These are phyloP conservation scores for Salix purpurea DNA, from an alignment of 345 rosid genomes.

Conservation along the genomic window DNA sequence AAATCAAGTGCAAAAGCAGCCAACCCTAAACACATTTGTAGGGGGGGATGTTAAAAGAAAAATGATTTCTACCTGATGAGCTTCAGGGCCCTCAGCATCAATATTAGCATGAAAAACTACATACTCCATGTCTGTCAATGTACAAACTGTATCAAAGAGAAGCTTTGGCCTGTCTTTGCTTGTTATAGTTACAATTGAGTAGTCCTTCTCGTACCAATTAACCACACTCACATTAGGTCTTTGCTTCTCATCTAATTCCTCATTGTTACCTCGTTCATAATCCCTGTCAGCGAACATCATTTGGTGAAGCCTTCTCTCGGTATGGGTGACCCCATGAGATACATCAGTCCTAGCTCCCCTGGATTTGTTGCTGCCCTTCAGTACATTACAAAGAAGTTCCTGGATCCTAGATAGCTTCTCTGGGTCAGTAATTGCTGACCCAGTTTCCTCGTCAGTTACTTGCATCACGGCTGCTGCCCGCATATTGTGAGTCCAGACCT, in stretches of 20 bases:
- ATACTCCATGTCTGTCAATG: constrained; percentile 93
- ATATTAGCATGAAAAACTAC: constrained; percentile 88
- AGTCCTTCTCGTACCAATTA: constrained; percentile 78
- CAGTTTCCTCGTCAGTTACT: constrained; percentile 69
- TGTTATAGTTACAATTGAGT: constrained; percentile 72
- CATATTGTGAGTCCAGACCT: constrained; percentile 90
- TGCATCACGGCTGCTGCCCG: constrained; percentile 91
- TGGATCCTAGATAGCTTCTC: constrained; percentile 62
- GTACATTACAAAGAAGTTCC: constrained; percentile 67
- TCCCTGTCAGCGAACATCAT: constrained; percentile 98
- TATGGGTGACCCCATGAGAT: constrained; percentile 59
- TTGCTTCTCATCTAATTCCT: constrained; percentile 47
- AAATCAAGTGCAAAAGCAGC: neutral
- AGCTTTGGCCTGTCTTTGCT: constrained; percentile 93
- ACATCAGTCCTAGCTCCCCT: constrained; percentile 67
- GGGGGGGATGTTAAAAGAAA: neutral
- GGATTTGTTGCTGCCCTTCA: constrained; percentile 66
- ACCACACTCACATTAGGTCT: constrained; percentile 74
- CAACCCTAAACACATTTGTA: neutral
- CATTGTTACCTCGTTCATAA: constrained; percentile 52
- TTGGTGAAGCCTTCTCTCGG: constrained; percentile 92
- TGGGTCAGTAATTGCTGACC: constrained; percentile 56
- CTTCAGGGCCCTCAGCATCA: constrained; percentile 64
- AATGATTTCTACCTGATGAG: constrained; percentile 55
- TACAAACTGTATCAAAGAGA: constrained; percentile 79